A percentile compares a stretch with the other conserved stretches of the same genome.
phyloP scores from a whole-genome alignment of 257 asterid species.

The Galeopsis tetrahit region DNA sequence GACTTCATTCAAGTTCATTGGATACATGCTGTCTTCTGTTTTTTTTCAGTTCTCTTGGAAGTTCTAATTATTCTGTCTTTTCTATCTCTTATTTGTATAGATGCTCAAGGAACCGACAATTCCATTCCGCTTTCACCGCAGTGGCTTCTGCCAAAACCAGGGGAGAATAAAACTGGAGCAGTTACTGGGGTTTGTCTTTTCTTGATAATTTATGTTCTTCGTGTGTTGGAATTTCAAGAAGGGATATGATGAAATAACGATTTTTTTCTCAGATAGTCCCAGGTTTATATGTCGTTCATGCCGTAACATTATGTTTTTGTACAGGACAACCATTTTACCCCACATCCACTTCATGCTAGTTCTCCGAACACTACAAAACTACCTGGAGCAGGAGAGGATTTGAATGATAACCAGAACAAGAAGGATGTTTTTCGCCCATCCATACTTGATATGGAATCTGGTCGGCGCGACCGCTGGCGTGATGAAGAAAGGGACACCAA shows the following conservation, averaged over 20 bases:
- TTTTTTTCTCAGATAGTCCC: background rate
- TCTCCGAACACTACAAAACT: conserved; percentile 54
- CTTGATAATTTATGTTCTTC: conserved; percentile 18
- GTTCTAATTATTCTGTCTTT: conserved; percentile 1
- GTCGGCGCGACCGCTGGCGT: conserved; percentile 90
- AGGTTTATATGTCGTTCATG: background rate
- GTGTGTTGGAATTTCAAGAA: background rate
- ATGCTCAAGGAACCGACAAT: conserved; percentile 67
- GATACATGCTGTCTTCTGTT: background rate
- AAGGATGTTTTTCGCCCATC: conserved; percentile 97
- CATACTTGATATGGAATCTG: conserved; percentile 72
- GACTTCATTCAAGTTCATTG: background rate
- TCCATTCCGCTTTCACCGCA: conserved; percentile 95
- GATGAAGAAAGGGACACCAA: conserved; percentile 96
- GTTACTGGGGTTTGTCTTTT: conserved; percentile 65
- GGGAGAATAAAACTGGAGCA: conserved; percentile 74
- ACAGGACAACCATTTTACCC: conserved; percentile 57
- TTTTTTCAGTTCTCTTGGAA: background rate
- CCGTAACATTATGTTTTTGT: conserved; percentile 1
- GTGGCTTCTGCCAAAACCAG: conserved; percentile 90
- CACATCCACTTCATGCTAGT: conserved; percentile 47
- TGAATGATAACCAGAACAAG: conserved; percentile 62
- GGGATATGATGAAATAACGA: background rate
- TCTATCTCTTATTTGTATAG: conserved; percentile 46
- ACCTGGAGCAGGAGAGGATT: conserved; percentile 58